Evolutionary conservation across 495 filamentous ascomycete genomes (phyloP), one percentile per base, ranked within the genome.

Genomic region (Penicillium mononematosum): DNA sequence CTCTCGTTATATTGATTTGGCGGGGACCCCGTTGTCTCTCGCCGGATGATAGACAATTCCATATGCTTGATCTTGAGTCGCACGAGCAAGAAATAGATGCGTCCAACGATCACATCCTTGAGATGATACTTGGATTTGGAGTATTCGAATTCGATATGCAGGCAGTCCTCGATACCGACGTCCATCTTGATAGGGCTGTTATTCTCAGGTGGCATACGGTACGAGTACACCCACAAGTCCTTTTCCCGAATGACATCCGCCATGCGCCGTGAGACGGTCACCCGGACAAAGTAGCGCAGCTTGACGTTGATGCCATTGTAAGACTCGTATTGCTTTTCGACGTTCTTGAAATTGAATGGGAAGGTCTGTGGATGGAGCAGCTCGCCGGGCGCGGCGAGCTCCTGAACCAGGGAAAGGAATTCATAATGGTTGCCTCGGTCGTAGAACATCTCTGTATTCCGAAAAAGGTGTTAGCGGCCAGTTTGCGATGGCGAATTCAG

Each of bases 1-100:
- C 91, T 96, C 79, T 99, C 94, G 72, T 99, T 98, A 72, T 99
- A 99, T 71, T 99, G 95, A 74, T 99, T 99, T n/a, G 94, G 94
- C n/a, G 94, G 89, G 3, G 90, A 91, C 17, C 94, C 94, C 7
- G 94, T 98, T 5, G 94, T 98, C 76, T 99, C 94, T 59, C 94
- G 81, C 62, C 94, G 85, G 69, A 99, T 99, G 63, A 99, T 99
- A 58, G 90, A 94, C 47, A 99, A 76, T 78, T 99, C 94, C 94
- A 99, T 99, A 73, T 99, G 95, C 78, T 97, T 96, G 73, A 99
- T 99, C 85, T 99, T 99, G 70, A 99, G 81, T 69, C 94, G 86
- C 59, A 99, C 94, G 25, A 99, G 82, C 61, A 99, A 78, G 78
- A 99, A 99, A 79, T 98, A 99, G 81, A 99, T 99, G 59, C 94